Conservation (phyloP, 73 alveolate genomes). For the Paramecium biaurelia region DNA sequence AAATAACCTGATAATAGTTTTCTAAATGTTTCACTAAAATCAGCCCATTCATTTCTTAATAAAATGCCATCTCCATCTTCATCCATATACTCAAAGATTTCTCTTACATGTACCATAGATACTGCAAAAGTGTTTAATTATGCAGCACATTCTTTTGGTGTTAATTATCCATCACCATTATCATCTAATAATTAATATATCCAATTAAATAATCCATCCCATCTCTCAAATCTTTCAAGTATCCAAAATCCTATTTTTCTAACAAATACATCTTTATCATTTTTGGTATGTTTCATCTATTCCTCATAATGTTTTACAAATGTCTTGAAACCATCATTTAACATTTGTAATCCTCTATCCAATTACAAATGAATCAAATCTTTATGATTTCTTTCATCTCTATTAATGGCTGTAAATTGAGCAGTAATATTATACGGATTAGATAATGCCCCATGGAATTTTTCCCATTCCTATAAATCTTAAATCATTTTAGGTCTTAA, state of each 20-base stretch:
- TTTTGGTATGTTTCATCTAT: not conserved
- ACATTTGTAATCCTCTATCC: not conserved
- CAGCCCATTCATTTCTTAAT: not conserved
- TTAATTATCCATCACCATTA: constrained; percentile 26
- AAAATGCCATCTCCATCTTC: constrained; percentile 21
- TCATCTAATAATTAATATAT: constrained; percentile 27
- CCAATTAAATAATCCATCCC: constrained; percentile 49
- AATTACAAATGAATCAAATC: constrained; percentile 5
- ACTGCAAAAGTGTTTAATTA: not conserved
- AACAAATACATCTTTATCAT: constrained; percentile 28
- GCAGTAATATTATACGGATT: constrained; percentile 41
- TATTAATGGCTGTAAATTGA: constrained; percentile 17
- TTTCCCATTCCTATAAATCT: constrained; percentile 50
- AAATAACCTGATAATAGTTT: not conserved
- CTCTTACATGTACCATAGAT: not conserved
- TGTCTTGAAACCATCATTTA: constrained; percentile 9
- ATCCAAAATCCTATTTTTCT: constrained; percentile 34
- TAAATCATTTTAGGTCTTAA: not conserved
- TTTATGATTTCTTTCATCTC: constrained; percentile 30
- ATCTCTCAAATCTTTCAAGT: not conserved
- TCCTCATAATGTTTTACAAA: constrained; percentile 10
- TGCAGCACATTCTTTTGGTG: constrained; percentile 1
- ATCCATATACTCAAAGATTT: constrained; percentile 35
- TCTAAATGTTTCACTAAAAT: constrained; percentile 21
- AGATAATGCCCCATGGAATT: not conserved